These are phyloP conservation scores for Penicillium pancosmium DNA, from an alignment of 495 filamentous ascomycete genomes.

Conservation along the genomic window DNA sequence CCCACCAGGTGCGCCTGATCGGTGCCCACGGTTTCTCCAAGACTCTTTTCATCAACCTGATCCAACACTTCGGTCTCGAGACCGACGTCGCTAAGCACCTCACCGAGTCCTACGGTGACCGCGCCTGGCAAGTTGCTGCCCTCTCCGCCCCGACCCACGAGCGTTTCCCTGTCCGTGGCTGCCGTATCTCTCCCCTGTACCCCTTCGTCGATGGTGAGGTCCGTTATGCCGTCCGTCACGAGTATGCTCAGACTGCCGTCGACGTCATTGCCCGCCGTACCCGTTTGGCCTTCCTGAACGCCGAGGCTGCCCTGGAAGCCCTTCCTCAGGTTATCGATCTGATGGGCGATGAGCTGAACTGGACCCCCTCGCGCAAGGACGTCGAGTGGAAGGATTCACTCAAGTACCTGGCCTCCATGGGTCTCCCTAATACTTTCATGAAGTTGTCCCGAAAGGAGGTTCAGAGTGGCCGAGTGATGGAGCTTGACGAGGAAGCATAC, in stretches of 20 bases:
- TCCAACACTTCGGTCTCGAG: conserved; percentile 95
- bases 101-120: conserved; percentile 86
- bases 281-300: conserved; percentile 90
- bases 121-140: conserved; percentile 92
- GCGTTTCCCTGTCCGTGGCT: conserved; percentile 86
- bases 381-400: conserved; percentile 85
- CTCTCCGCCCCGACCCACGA: conserved; percentile 78
- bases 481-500: conserved; percentile 67
- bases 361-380: conserved; percentile 74
- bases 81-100: conserved; percentile 94
- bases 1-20: conserved; percentile 84
- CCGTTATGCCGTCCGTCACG: conserved; percentile 83
- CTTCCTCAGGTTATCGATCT: conserved; percentile 88
- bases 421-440: conserved; percentile 76
- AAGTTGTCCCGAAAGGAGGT: conserved; percentile 73
- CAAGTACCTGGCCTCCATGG: conserved; percentile 80
- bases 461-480: conserved; percentile 72
- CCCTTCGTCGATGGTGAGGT: conserved; percentile 98
- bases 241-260: conserved; percentile 92
- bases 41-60: conserved; percentile 97
- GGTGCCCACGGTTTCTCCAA: conserved; percentile 94
- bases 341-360: conserved; percentile 87
- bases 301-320: conserved; percentile 90
- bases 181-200: conserved; percentile 79
- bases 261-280: conserved; percentile 90